Evolutionary conservation across 202 grass and related monocot genomes (phyloP), one percentile per base, ranked within the genome.

Genomic region (Carex arenaria): DNA sequence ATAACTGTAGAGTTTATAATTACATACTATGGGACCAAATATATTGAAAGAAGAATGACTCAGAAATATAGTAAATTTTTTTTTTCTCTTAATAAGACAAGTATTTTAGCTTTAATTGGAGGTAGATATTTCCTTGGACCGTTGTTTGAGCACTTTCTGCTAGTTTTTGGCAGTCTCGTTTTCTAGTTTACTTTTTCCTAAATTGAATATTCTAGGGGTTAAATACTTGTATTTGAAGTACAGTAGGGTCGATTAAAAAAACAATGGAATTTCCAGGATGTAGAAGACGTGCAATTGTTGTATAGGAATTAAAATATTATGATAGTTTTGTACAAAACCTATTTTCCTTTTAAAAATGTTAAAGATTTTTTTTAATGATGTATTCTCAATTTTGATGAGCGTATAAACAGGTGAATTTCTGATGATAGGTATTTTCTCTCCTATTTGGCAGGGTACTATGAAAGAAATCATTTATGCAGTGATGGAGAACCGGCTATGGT

Each of bases 401-500:
- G 38, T 31, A 66, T 51, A 79, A 76, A 13, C 28, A 43, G 57
- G 60, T 67, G 26, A 34, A 36, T 85, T 60, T 15, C 54, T 81
- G 3, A n/a, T 74, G 76, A 61, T 67, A 38, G 81, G 68, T 72
- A 62, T 86, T 40, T 89, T 63, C 15, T 31, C 34, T 52, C 6
- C 7, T 36, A 40, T 80, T 78, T 72, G 87, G 52, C 85, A 91
- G 95, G 95, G 61, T 78, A 86, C 90, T 17, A 43, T 98, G 62
- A 97, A 97, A 89, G 89, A 98, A 72, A 79, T 94, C 45, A 82
- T 85, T 56, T 85, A 75, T 60, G 87, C 86, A 55, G 81, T 98
- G 15, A 83, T 98, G 67, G 90, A 93, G 53, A 93, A 98, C 77
- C 53, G 86, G 49, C 86, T 94, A n/a, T 93, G 95, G 92, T 98